These are phyloP conservation scores for Mitragyna speciosa DNA, from an alignment of 257 asterid species.

Conservation along the genomic window DNA sequence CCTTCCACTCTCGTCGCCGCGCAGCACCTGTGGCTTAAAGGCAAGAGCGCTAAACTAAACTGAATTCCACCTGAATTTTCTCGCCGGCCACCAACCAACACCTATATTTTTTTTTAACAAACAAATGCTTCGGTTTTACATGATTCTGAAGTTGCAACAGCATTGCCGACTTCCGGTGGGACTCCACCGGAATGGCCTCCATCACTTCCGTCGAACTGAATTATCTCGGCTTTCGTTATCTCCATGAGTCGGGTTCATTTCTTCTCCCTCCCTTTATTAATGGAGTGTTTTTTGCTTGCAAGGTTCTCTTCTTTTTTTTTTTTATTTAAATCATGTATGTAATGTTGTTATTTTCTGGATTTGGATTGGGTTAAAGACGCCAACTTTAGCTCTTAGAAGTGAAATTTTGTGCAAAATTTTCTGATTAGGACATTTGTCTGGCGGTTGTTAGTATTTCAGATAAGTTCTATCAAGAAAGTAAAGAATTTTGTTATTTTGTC, in stretches of 20 bases:
- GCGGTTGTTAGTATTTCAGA: background rate
- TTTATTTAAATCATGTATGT: background rate
- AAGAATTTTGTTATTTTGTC: background rate
- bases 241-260: constrained; percentile 45
- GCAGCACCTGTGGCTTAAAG: background rate
- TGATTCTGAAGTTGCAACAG: constrained; percentile 4
- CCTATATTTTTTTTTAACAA: background rate
- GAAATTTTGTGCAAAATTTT: background rate
- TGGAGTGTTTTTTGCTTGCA: background rate
- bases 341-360: background rate
- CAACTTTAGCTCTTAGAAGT: background rate
- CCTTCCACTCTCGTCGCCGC: background rate
- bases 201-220: constrained; percentile 44
- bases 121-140: background rate
- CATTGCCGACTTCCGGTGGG: constrained; percentile 6
- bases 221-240: constrained; percentile 42
- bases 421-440: background rate
- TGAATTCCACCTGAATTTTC: background rate
- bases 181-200: constrained; percentile 25
- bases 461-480: background rate
- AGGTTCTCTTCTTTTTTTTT: background rate
- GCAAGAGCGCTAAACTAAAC: background rate
- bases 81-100: background rate
- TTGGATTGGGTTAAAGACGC: background rate
- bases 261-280: background rate